phyloP scores from a whole-genome alignment of 1,139 yeast genomes.

The Protomyces inundatus region DNA sequence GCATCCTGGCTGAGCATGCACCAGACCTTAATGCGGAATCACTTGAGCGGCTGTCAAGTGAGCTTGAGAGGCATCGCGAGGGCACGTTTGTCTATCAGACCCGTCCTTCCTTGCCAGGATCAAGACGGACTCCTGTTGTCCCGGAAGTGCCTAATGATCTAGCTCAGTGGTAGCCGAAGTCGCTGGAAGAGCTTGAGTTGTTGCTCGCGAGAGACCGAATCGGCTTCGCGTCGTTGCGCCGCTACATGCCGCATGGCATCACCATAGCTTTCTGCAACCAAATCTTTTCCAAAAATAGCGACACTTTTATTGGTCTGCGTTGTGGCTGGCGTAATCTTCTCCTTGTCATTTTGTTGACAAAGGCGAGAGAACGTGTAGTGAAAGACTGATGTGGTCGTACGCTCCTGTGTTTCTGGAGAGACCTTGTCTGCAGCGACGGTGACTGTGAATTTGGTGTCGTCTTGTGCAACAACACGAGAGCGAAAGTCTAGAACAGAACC shows the following conservation, averaged over 20 bases:
- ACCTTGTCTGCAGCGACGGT: slow-evolving; percentile 24
- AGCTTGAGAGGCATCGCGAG: neutral
- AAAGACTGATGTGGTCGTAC: slow-evolving; percentile 20
- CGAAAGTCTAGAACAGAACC: slow-evolving; percentile 22
- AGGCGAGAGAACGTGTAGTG: slow-evolving; percentile 17
- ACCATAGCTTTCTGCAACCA: slow-evolving; percentile 20
- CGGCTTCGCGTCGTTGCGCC: slow-evolving; percentile 13
- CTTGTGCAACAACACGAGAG: slow-evolving; percentile 13
- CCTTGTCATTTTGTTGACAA: neutral
- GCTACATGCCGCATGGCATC: slow-evolving; percentile 24
- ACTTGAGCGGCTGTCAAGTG: neutral
- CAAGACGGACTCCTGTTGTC: no score
- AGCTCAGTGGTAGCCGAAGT: neutral
- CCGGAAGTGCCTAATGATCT: neutral
- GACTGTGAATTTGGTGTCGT: slow-evolving; percentile 12
- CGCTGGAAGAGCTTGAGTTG: slow-evolving; percentile 5
- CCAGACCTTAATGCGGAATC: neutral
- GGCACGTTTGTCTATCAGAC: neutral
- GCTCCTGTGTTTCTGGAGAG: neutral
- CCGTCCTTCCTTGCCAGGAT: no score
- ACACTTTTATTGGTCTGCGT: neutral
- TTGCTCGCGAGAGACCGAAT: slow-evolving; percentile 2
- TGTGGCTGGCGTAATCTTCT: neutral
- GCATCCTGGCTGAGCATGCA: neutral
- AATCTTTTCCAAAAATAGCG: neutral